A percentile compares a stretch with the other conserved stretches of the same genome.
phyloP scores from a whole-genome alignment of 148 eudicot genomes.

The Camellia sinensis region DNA sequence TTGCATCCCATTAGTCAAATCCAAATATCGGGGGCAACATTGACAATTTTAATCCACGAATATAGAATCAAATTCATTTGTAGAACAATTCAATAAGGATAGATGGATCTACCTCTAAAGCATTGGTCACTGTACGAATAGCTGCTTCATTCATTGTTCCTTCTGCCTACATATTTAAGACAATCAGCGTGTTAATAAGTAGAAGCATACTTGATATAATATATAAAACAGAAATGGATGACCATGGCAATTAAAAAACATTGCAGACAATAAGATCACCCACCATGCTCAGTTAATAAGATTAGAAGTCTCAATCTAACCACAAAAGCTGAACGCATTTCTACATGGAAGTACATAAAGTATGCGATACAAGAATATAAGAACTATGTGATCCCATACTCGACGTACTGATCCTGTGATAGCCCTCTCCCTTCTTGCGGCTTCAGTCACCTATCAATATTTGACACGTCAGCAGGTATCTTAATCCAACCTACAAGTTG shows the following conservation, averaged over 20 bases:
- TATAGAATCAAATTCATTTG: background rate
- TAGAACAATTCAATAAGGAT: background rate
- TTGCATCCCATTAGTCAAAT: background rate
- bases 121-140: constrained; percentile 59
- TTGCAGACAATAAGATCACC: background rate
- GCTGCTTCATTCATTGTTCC: constrained; percentile 74
- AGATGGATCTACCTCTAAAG: constrained; percentile 41
- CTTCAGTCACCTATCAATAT: no score
- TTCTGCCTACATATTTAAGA: constrained; percentile 55
- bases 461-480: no score
- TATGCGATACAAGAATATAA: background rate
- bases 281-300: background rate
- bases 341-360: background rate
- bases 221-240: background rate
- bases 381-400: no score
- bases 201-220: background rate
- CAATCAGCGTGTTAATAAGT: background rate
- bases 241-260: background rate
- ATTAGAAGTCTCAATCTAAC: background rate
- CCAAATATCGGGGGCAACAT: background rate
- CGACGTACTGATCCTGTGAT: no score
- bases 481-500: no score
- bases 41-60: background rate
- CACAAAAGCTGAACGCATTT: background rate
- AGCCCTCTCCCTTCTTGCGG: no score